Conservation (phyloP, 73 alveolate species). For the Paraurostyla sp. region DNA sequence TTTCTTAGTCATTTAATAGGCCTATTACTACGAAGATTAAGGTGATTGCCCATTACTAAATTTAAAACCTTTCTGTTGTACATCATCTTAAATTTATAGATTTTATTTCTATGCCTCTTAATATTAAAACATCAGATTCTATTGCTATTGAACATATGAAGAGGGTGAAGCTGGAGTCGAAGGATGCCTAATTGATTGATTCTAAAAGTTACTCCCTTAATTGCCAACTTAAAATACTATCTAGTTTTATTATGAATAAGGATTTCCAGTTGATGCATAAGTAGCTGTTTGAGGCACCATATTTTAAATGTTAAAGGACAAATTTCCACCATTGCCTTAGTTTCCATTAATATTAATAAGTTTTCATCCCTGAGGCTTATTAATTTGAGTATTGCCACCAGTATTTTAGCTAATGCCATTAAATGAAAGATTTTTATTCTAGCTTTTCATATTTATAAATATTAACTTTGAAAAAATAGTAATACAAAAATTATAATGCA, state of each 20-base stretch:
- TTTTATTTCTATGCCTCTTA: neutral
- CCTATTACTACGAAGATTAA: neutral
- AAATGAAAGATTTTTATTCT: too few relatives aligned
- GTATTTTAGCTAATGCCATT: too few relatives aligned
- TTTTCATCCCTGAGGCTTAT: too few relatives aligned
- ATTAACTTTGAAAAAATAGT: neutral
- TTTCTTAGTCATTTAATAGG: neutral
- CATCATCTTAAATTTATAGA: neutral
- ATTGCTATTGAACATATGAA: neutral
- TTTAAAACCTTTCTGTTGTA: neutral
- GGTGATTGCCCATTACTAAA: too few relatives aligned
- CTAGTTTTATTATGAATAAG: neutral
- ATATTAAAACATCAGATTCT: neutral
- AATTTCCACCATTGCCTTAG: too few relatives aligned
- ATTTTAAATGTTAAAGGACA: neutral
- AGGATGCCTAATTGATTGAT: slow-evolving; percentile 28
- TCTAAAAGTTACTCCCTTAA: neutral
- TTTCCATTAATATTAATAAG: too few relatives aligned
- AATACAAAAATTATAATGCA: neutral
- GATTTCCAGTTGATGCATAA: too few relatives aligned
- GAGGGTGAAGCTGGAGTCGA: slow-evolving; percentile 50
- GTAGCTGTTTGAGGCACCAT: neutral
- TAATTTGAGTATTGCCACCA: too few relatives aligned
- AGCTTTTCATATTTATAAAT: neutral
- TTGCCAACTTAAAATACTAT: neutral